Evolutionary conservation across 179 eudicot species (phyloP).

Genomic region (Monotropa hypopitys): DNA sequence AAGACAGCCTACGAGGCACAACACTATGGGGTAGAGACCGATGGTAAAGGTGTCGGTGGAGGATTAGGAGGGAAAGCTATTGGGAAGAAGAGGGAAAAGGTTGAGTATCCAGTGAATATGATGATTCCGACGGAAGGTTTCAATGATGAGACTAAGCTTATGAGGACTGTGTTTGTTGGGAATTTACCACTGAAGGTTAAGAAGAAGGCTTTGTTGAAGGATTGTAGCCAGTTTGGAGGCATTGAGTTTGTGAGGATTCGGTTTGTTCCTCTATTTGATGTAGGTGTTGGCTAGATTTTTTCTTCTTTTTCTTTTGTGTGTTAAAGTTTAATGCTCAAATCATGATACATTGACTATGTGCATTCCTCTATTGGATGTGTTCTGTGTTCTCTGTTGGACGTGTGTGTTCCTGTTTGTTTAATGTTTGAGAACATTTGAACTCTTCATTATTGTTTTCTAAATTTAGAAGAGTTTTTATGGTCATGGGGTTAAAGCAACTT

Average conservation of each 20-base stretch:
- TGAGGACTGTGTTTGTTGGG: slow-evolving; percentile 90
- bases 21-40: slow-evolving; percentile 28
- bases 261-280: slow-evolving; percentile 79
- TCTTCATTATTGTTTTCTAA: not conserved
- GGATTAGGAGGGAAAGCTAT: slow-evolving; percentile 13
- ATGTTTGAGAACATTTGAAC: not conserved
- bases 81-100: slow-evolving; percentile 63
- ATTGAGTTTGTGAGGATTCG: slow-evolving; percentile 84
- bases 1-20: slow-evolving; percentile 56
- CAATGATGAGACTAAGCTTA: slow-evolving; percentile 80
- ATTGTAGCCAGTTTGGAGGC: slow-evolving; percentile 74
- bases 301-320: not conserved
- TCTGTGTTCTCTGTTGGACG: too few relatives aligned
- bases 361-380: too few relatives aligned
- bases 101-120: slow-evolving; percentile 40
- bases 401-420: too few relatives aligned
- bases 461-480: too few relatives aligned
- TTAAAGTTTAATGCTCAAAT: not conserved
- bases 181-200: slow-evolving; percentile 82
- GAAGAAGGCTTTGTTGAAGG: slow-evolving; percentile 64
- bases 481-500: too few relatives aligned
- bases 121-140: slow-evolving; percentile 65
- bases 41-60: slow-evolving; percentile 20
- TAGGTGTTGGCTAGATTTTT: slow-evolving; percentile 28
- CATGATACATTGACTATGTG: too few relatives aligned